phyloP scores from a whole-genome alignment of 2,329 filamentous ascomycete species.

The Exophiala spinifera region DNA sequence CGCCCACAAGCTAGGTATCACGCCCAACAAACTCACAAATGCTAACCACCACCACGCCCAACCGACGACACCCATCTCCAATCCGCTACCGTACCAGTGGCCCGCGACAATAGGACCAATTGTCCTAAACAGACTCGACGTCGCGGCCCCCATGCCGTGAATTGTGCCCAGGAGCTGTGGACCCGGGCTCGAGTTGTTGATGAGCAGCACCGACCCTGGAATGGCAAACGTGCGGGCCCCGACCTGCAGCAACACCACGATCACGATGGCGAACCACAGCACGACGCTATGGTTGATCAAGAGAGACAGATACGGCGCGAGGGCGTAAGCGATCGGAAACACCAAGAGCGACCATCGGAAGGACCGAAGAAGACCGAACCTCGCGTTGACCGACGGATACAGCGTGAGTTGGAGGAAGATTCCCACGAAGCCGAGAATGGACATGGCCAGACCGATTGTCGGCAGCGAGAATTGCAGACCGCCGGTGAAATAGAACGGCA shows the following conservation, averaged over 20 bases:
- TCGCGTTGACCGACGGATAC: conserved; percentile 65
- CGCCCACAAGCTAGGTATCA: conserved; percentile 58
- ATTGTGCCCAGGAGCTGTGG: conserved; percentile 59
- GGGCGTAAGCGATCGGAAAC: conserved; percentile 70
- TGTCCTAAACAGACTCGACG: conserved; percentile 55
- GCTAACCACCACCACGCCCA: conserved; percentile 58
- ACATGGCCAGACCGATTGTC: conserved; percentile 70
- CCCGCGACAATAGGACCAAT: conserved; percentile 56
- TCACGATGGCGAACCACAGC: conserved; percentile 64
- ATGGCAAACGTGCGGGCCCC: conserved; percentile 68
- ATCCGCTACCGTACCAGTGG: conserved; percentile 54
- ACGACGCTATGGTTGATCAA: conserved; percentile 55
- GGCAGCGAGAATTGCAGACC: conserved; percentile 69
- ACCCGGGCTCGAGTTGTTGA: conserved; percentile 60
- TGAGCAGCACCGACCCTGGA: conserved; percentile 56
- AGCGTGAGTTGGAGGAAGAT: conserved; percentile 68
- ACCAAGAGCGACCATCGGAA: conserved; percentile 65
- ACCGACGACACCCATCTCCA: conserved; percentile 54
- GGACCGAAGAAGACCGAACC: conserved; percentile 65
- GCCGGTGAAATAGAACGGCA: conserved; percentile 62
- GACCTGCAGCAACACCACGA: conserved; percentile 67
- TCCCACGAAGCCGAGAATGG: conserved; percentile 70
- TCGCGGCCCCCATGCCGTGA: conserved; percentile 57
- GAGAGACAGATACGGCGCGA: conserved; percentile 68
- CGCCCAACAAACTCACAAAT: conserved; percentile 55